Evolutionary conservation across 2,329 filamentous ascomycete species (phyloP), one percentile per base, ranked within the genome.

Genomic region (Magnaporthiopsis poae): DNA sequence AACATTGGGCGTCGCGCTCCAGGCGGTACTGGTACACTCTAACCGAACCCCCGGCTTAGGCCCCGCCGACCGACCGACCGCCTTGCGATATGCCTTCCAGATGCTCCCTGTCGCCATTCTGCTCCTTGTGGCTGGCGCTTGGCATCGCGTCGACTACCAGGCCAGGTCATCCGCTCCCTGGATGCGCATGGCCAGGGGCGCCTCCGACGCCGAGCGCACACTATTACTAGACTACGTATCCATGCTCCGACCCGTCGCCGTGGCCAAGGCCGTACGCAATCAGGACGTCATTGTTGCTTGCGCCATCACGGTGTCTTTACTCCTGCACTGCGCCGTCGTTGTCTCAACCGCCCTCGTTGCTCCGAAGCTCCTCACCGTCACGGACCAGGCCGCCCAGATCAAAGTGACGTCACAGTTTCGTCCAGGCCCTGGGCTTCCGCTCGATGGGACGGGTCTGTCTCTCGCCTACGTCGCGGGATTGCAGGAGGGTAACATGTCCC

Each of bases 121-220:
- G 62, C 73, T 73, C 4, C 64, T 77, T 0, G 68, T 77, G 21
- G 74, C 75, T 5, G 73, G 72, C 15, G 52, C 74, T 11, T 80
- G 78, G 77, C 69, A 69, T 12, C 72, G 77, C 21, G 76, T 77
- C 12, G 78, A 80, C 63, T 77, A 75, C 65, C 78, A 80, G 67
- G 71, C 75, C n/a, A 76, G 76, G 60, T 69, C 72, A 12, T 70
- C 72, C 0, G 77, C 78, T 46, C 78, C 78, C 0, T 80, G 78
- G 78, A 68, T 74, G 3, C 74, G 74, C 1, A 70, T 79, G 68
- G 69, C 73, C 7, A 72, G 72, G 25, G 73, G 69, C 1, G 70
- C 76, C 12, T 69, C 70, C 7, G 69, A 71, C 33, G 72, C 73
- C 15, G 72, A 76, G 61, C 71, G 71, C 65, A 76, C 75, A 21